phyloP scores from a whole-genome alignment of 345 rosid genomes.

The Populus euphratica region DNA sequence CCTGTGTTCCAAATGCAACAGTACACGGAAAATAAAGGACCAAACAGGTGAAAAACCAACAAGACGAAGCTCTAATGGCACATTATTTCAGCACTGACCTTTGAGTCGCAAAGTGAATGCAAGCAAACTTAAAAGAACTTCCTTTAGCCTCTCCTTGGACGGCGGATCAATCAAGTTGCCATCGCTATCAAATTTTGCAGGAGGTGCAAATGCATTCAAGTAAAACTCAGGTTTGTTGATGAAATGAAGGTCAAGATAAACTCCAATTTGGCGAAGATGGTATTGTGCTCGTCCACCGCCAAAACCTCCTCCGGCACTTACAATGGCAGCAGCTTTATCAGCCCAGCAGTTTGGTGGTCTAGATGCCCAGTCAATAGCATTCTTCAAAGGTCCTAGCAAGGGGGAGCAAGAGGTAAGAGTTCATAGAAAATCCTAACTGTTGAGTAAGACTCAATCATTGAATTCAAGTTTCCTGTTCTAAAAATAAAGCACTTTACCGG shows the following conservation, averaged over 20 bases:
- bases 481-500: background rate
- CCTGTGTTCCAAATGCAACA: background rate
- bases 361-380: constrained; percentile 91
- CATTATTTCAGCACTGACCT: constrained; percentile 19
- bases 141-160: constrained; percentile 43
- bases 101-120: constrained; percentile 52
- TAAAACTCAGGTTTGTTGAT: constrained; percentile 80
- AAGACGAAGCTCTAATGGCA: background rate
- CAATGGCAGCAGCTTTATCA: constrained; percentile 76
- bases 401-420: background rate
- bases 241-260: constrained; percentile 77
- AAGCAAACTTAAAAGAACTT: constrained; percentile 57
- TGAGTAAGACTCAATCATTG: background rate
- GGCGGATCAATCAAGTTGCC: constrained; percentile 62
- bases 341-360: constrained; percentile 81
- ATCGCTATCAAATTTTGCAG: constrained; percentile 65
- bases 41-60: background rate
- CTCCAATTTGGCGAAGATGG: constrained; percentile 86
- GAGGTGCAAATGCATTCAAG: constrained; percentile 67
- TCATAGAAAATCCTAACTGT: background rate
- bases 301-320: constrained; percentile 62
- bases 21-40: background rate
- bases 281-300: constrained; percentile 64
- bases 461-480: background rate
- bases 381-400: constrained; percentile 69